Evolutionary conservation across 2,329 filamentous ascomycete genomes (phyloP), one percentile per base, ranked within the genome.

Genomic region (Ilyonectria destructans): DNA sequence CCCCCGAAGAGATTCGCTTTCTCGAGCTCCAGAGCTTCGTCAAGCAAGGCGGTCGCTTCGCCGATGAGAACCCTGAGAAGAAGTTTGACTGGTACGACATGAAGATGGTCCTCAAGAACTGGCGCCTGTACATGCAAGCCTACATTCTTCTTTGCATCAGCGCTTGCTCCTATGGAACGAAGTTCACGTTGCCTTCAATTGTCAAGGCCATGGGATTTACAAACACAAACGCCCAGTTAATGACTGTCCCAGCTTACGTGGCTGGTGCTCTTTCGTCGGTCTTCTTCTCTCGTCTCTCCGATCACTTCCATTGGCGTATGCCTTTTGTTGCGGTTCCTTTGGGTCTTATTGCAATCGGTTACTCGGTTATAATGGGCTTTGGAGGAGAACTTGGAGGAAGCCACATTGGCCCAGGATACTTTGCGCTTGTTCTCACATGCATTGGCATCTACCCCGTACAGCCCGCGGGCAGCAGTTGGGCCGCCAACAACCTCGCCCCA

Each of bases 401-500:
- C 40, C 73, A 82, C 1, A 81, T 90, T 0, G 84, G 85, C 1
- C 85, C 91, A 1, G 87, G 90, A 60, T 94, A 94, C 75, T 89
- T 90, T 0, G 91, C 89, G 1, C 88, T 87, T 0, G 92, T 93
- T 76, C 83, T 94, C 17, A 43, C 40, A n/a, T 91, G 91, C 0
- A 82, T 92, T 66, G 91, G 92, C 0, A 93, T 93, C 65, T 93
- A 93, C 73, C 91, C 92, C 0, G 88, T 87, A 59, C 89, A 93
- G 65, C 79, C 91, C 1, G 71, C 78, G 1, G 92, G 89, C 0
- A 89, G 93, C 40, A 43, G 35, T 26, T 58, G 56, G 56, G 26
- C 35, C 12, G 33, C 40, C 12, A 48, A 40, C 21, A 58, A 94
- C 68, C 85, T 89, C n/a, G 91, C 77, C 1, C 78, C 79, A 1